Conservation (phyloP, 2,329 filamentous ascomycete genomes). For the Fusarium nodosum region DNA sequence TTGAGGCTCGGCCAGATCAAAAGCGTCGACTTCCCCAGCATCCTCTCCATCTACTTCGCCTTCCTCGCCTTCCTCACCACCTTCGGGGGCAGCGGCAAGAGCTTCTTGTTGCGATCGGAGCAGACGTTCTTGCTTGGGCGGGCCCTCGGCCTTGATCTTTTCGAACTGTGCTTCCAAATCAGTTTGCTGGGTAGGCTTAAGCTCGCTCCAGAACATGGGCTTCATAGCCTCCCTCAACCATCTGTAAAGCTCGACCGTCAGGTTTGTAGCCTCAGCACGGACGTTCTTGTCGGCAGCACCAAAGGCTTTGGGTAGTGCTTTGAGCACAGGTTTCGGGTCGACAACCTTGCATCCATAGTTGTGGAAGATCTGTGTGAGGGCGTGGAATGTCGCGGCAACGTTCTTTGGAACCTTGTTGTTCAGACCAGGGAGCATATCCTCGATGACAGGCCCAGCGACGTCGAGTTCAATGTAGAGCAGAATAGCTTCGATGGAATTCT, state of each 20-base stretch:
- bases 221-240: conserved; percentile 99
- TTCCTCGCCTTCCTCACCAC: conserved; percentile 69
- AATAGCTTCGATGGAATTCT: conserved; percentile 86
- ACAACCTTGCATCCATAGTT: conserved; percentile 95
- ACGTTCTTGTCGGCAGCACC: conserved; percentile 99
- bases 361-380: conserved; percentile 87
- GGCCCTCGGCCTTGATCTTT: conserved; percentile 86
- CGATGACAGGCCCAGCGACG: conserved; percentile 84
- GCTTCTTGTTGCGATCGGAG: conserved; percentile 91
- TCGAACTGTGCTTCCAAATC: conserved; percentile 96
- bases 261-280: conserved; percentile 89
- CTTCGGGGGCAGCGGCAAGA: conserved; percentile 76
- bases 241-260: conserved; percentile 94
- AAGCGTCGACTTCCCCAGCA: conserved; percentile 78
- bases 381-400: conserved; percentile 77
- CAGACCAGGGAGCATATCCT: conserved; percentile 87
- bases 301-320: conserved; percentile 89
- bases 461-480: conserved; percentile 93
- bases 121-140: conserved; percentile 91
- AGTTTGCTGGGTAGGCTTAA: conserved; percentile 95
- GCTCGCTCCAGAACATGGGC: conserved; percentile 93
- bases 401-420: conserved; percentile 94
- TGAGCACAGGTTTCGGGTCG: conserved; percentile 92
- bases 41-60: conserved; percentile 66
- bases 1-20: conserved; percentile 86